A percentile compares a stretch with the other conserved stretches of the same genome.
phyloP scores from a whole-genome alignment of 2,329 filamentous ascomycete genomes.

The Alternaria sp. region DNA sequence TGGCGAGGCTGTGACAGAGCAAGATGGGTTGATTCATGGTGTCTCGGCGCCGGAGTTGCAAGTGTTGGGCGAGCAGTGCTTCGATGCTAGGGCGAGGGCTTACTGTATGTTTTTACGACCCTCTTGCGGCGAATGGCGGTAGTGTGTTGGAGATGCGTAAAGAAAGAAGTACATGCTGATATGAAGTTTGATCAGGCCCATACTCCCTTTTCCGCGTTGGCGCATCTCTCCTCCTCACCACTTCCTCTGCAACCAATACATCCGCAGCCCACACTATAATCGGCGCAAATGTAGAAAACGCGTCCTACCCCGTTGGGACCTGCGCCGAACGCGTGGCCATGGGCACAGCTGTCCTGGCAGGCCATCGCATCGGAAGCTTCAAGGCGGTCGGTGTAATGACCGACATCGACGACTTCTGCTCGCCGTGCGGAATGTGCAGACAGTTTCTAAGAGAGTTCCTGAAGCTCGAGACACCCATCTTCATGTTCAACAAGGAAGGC shows the following conservation, averaged over 20 bases:
- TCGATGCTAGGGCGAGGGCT: slow-evolving; percentile 76
- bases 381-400: slow-evolving; percentile 86
- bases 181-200: slow-evolving; percentile 62
- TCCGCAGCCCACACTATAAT: slow-evolving; percentile 62
- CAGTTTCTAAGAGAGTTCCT: slow-evolving; percentile 71
- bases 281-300: slow-evolving; percentile 86
- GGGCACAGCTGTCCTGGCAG: slow-evolving; percentile 75
- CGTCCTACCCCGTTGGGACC: slow-evolving; percentile 89
- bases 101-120: slow-evolving; percentile 70
- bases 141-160: not conserved
- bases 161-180: not conserved
- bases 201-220: slow-evolving; percentile 95
- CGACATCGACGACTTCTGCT: slow-evolving; percentile 65
- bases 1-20: slow-evolving; percentile 42
- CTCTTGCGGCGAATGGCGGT: not conserved
- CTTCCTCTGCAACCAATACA: slow-evolving; percentile 37
- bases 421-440: slow-evolving; percentile 93
- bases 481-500: slow-evolving; percentile 90
- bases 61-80: slow-evolving; percentile 68
- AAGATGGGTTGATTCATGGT: slow-evolving; percentile 57
- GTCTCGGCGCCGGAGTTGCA: slow-evolving; percentile 71
- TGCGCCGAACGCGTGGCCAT: slow-evolving; percentile 92
- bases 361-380: slow-evolving; percentile 55
- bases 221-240: slow-evolving; percentile 70
- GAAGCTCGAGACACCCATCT: slow-evolving; percentile 69